Evolutionary conservation across 805 yeast species (phyloP).

Genomic region (Pichia ethanolica): DNA sequence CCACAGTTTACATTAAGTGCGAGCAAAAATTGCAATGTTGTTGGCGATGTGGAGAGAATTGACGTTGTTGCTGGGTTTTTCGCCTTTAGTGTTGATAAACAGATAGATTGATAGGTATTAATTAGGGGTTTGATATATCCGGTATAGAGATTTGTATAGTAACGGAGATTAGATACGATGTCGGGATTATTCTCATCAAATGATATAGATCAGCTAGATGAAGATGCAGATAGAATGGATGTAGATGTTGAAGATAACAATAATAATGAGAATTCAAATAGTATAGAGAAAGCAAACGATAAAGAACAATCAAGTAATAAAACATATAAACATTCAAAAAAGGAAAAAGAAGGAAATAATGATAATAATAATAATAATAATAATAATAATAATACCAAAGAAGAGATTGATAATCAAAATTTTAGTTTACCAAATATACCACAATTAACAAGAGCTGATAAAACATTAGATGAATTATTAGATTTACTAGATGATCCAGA

Average conservation of each 20-base stretch:
- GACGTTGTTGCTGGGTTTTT: no score
- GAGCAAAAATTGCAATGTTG: no score
- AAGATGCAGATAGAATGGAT: constrained; percentile 3
- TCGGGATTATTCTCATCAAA: constrained; percentile 4
- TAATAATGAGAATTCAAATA: not conserved
- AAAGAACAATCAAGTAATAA: no score
- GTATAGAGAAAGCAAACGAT: constrained; percentile 6
- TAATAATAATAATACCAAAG: not conserved
- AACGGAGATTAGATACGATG: no score
- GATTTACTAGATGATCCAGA: constrained; percentile 91
- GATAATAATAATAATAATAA: not conserved
- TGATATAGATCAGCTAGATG: constrained; percentile 6
- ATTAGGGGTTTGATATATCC: no score
- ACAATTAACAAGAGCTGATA: constrained; percentile 68
- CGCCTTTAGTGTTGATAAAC: no score
- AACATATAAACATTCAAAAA: not conserved
- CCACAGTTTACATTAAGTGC: no score
- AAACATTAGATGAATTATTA: constrained; percentile 74
- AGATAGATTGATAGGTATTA: no score
- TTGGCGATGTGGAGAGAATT: no score
- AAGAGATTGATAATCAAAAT: no score
- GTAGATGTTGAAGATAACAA: constrained; percentile 1
- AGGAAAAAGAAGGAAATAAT: no score
- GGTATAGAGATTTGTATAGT: no score
- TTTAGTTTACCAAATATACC: constrained; percentile 33